Percentiles rank a stretch among this genome's conserved stretches.
Conservation (phyloP, 805 yeast genomes). For the Yarrowia porcina region DNA sequence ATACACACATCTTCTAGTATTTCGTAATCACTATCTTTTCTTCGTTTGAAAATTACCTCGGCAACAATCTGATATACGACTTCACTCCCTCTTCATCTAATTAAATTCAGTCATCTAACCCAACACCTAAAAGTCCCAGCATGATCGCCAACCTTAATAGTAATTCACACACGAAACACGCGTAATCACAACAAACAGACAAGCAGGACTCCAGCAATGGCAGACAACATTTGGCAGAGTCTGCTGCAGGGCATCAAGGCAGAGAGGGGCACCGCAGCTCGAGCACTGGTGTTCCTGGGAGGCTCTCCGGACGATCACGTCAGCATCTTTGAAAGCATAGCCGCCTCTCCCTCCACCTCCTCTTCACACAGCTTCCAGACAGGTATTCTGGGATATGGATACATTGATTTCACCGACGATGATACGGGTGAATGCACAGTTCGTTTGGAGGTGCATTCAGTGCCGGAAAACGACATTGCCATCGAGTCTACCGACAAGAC, state of each 20-base stretch:
- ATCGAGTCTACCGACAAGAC: conserved; percentile 3
- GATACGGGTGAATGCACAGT: conserved; percentile 18
- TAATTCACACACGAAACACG: conserved; percentile 21
- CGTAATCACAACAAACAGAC: conserved; percentile 13
- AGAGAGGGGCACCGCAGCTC: background rate
- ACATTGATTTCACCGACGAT: conserved; percentile 17
- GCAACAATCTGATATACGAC: no score
- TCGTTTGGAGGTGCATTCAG: conserved; percentile 6
- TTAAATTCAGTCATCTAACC: background rate
- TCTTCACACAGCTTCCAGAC: conserved; percentile 7
- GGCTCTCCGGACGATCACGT: conserved; percentile 15
- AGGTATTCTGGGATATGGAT: conserved; percentile 16
- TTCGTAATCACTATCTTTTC: no score
- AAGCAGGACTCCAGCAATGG: conserved; percentile 4
- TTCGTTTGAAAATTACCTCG: no score
- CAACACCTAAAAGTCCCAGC: background rate
- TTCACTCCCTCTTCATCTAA: no score
- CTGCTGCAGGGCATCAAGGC: conserved; percentile 22
- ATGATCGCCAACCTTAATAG: conserved; percentile 22
- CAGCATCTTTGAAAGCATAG: conserved; percentile 16
- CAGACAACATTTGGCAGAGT: conserved; percentile 23
- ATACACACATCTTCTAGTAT: background rate
- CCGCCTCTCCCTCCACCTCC: background rate
- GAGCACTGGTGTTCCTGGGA: conserved; percentile 10
- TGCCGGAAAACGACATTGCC: conserved; percentile 13